These are phyloP conservation scores for Tetracentron sinense DNA, from an alignment of 164 flowering plant species.

Conservation along the genomic window DNA sequence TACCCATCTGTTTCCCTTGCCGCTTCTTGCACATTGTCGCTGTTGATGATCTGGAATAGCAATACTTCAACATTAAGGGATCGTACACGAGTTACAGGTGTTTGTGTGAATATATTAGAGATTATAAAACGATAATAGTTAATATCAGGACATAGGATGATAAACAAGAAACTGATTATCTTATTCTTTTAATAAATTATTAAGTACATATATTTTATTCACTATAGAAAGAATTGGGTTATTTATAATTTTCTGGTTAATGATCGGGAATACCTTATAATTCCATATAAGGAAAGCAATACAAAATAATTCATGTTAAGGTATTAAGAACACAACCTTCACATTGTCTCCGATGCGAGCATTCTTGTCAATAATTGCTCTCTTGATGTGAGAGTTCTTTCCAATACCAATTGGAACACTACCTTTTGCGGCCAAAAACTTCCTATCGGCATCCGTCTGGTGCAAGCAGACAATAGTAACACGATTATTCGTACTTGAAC, in stretches of 20 bases:
- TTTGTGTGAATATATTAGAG: not conserved
- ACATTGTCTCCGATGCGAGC: conserved; percentile 92
- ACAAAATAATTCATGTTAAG: not conserved
- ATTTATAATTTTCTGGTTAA: not conserved
- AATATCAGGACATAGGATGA: too few species aligned
- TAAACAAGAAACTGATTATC: not conserved
- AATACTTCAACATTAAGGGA: not conserved
- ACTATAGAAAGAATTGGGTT: not conserved
- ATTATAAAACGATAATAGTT: too few species aligned
- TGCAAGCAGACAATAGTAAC: conserved; percentile 14
- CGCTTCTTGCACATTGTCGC: conserved; percentile 87
- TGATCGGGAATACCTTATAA: not conserved
- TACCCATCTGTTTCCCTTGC: conserved; percentile 97
- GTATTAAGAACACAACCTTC: conserved; percentile 43
- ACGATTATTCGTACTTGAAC: not conserved
- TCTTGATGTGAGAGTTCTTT: conserved; percentile 79
- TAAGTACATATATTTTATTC: not conserved
- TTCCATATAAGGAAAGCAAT: not conserved
- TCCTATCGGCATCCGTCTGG: conserved; percentile 90
- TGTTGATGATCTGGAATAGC: conserved; percentile 67
- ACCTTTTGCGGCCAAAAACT: conserved; percentile 77
- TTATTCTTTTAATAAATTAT: too few species aligned
- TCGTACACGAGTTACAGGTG: not conserved
- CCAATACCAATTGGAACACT: conserved; percentile 95
- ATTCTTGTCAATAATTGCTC: conserved; percentile 98